Percentiles rank a stretch among this genome's conserved stretches.
phyloP scores from a whole-genome alignment of 345 rosid species.

The Gossypioides kirkii region DNA sequence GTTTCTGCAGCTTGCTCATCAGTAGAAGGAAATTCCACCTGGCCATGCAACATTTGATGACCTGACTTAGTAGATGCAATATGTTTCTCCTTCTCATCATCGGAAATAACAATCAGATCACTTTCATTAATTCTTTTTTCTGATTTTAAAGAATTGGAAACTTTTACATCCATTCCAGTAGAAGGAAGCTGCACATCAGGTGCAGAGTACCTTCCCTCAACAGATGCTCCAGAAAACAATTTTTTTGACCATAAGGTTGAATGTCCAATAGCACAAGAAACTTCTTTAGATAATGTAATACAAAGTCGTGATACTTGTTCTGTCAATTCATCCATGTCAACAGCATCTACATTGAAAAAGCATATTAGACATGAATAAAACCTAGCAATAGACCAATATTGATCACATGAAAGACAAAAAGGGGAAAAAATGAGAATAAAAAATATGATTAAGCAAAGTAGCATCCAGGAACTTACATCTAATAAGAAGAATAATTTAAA shows the following conservation, averaged over 20 bases:
- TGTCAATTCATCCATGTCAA: conserved; percentile 53
- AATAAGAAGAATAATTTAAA: background rate
- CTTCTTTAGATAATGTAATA: conserved; percentile 42
- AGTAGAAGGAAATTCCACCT: conserved; percentile 23
- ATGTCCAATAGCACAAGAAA: conserved; percentile 21
- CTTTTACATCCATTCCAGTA: conserved; percentile 30
- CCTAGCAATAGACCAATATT: background rate
- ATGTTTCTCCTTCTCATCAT: conserved; percentile 50
- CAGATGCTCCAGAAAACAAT: conserved; percentile 19
- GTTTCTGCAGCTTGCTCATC: conserved; percentile 29
- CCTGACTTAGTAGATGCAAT: conserved; percentile 31
- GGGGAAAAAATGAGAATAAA: background rate
- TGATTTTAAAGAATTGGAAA: conserved; percentile 26
- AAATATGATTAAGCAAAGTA: background rate
- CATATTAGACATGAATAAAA: conserved; percentile 7
- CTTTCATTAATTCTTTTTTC: conserved; percentile 21
- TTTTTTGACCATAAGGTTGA: conserved; percentile 24
- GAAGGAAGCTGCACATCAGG: conserved; percentile 25
- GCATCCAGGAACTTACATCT: background rate
- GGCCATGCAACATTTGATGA: conserved; percentile 24
- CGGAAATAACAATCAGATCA: conserved; percentile 42
- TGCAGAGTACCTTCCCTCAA: conserved; percentile 20
- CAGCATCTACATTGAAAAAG: conserved; percentile 42
- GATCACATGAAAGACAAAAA: background rate
- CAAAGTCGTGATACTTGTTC: conserved; percentile 60